Evolutionary conservation across 352 stramenopile species (phyloP).

Genomic region (Globisporangium paroecandrum): DNA sequence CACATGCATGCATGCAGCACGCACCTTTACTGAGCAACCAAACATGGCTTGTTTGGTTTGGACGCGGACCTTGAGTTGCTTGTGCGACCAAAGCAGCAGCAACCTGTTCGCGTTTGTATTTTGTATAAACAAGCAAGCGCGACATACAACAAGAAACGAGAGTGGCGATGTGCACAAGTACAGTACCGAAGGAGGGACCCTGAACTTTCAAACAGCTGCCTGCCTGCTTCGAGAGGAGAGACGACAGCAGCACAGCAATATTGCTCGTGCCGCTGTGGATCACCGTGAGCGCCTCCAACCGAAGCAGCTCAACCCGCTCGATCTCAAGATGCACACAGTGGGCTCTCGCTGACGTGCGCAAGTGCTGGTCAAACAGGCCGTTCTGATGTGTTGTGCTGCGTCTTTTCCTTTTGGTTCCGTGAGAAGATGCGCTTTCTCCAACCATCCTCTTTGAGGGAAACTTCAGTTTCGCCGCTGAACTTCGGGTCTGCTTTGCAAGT

Average conservation of each 20-base stretch:
- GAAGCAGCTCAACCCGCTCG: not conserved
- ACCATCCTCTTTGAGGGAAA: conserved; percentile 7
- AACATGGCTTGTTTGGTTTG: not conserved
- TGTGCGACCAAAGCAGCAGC: not conserved
- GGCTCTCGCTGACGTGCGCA: not conserved
- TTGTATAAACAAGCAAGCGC: not conserved
- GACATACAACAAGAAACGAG: not conserved
- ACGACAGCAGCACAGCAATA: not conserved
- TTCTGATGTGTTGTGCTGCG: not conserved
- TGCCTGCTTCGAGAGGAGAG: not conserved
- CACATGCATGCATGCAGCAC: not conserved
- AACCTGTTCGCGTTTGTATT: not conserved
- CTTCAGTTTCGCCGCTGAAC: conserved; percentile 12
- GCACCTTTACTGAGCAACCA: not conserved
- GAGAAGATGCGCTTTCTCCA: not conserved
- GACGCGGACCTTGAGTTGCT: not conserved
- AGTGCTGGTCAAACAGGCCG: not conserved
- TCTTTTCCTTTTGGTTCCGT: not conserved
- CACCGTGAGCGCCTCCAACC: not conserved
- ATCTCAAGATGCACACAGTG: not conserved
- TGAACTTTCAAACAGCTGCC: conserved; percentile 1
- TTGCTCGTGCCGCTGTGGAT: not conserved
- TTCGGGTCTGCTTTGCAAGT: not conserved
- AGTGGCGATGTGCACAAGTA: not conserved
- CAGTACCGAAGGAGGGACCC: not conserved